A percentile compares a stretch with the other conserved stretches of the same genome.
phyloP scores from a whole-genome alignment of 768 basidiomycete species.

The Vishniacozyma victoriae region DNA sequence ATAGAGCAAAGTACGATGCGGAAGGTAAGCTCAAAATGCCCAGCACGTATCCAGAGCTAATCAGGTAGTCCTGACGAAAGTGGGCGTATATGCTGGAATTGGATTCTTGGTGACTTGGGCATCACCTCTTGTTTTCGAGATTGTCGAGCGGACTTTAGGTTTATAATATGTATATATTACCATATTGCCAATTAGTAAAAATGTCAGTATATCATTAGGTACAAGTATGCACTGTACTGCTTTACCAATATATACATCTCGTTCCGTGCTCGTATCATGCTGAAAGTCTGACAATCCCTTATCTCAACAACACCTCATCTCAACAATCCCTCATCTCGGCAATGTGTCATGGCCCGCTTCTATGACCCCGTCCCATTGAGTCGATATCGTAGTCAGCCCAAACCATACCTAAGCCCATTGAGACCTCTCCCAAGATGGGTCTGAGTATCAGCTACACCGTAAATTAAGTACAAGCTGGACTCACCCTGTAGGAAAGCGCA shows the following conservation, averaged over 20 bases:
- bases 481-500: slow-evolving; percentile 76
- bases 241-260: no score
- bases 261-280: no score
- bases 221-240: no score
- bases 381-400: no score
- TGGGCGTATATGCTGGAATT: slow-evolving; percentile 84
- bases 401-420: slow-evolving; percentile 44
- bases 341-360: no score
- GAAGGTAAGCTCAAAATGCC: slow-evolving; percentile 58
- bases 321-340: no score
- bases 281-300: no score
- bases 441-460: slow-evolving; percentile 44
- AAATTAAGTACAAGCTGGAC: background rate
- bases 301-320: no score
- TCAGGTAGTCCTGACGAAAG: slow-evolving; percentile 70
- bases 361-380: no score
- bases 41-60: slow-evolving; percentile 1
- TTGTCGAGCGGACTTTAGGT: slow-evolving; percentile 15
- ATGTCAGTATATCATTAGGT: no score
- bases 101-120: slow-evolving; percentile 60
- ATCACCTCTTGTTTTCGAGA: slow-evolving; percentile 51
- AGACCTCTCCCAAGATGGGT: slow-evolving; percentile 67
- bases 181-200: no score
- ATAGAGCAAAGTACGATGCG: slow-evolving; percentile 69
- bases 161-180: no score